phyloP scores from a whole-genome alignment of 2,329 filamentous ascomycete species.

The Thelonectria rubi region DNA sequence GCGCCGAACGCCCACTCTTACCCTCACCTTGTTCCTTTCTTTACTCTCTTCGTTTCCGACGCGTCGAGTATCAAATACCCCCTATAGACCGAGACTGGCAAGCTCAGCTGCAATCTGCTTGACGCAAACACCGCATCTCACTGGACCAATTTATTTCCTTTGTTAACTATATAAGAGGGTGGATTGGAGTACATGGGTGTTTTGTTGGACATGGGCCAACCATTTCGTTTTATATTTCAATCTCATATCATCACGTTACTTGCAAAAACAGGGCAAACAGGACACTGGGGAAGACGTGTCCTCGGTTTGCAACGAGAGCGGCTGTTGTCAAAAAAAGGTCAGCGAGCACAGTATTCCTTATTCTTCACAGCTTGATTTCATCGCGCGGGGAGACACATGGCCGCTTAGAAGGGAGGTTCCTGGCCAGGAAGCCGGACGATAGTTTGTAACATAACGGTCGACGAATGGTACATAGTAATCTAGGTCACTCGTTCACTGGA shows the following conservation, averaged over 20 bases:
- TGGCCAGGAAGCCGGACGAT: slow-evolving; percentile 36
- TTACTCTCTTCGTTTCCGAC: slow-evolving; percentile 40
- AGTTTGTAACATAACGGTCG: slow-evolving; percentile 38
- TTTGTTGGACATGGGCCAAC: slow-evolving; percentile 35
- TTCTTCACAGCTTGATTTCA: slow-evolving; percentile 25
- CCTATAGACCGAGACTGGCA: slow-evolving; percentile 50
- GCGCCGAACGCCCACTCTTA: slow-evolving; percentile 38
- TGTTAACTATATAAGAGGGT: slow-evolving; percentile 43
- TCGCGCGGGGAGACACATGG: slow-evolving; percentile 20
- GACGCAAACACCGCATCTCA: slow-evolving; percentile 42
- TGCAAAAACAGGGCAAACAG: slow-evolving; percentile 32
- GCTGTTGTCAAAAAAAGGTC: slow-evolving; percentile 38
- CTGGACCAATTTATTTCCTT: slow-evolving; percentile 45
- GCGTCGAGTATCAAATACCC: slow-evolving; percentile 50
- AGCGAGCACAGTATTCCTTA: slow-evolving; percentile 34
- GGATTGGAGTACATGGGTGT: slow-evolving; percentile 41
- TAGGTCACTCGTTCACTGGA: slow-evolving; percentile 19
- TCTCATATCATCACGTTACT: slow-evolving; percentile 28
- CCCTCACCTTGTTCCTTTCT: slow-evolving; percentile 32
- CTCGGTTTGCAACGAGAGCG: slow-evolving; percentile 32
- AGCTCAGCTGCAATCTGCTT: slow-evolving; percentile 43
- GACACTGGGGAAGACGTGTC: slow-evolving; percentile 26
- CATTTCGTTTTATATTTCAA: slow-evolving; percentile 31
- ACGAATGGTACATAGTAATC: slow-evolving; percentile 38
- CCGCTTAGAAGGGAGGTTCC: slow-evolving; percentile 32